These are phyloP conservation scores for Athelia psychrophila DNA, from an alignment of 1,284 basidiomycete species.

Conservation along the genomic window DNA sequence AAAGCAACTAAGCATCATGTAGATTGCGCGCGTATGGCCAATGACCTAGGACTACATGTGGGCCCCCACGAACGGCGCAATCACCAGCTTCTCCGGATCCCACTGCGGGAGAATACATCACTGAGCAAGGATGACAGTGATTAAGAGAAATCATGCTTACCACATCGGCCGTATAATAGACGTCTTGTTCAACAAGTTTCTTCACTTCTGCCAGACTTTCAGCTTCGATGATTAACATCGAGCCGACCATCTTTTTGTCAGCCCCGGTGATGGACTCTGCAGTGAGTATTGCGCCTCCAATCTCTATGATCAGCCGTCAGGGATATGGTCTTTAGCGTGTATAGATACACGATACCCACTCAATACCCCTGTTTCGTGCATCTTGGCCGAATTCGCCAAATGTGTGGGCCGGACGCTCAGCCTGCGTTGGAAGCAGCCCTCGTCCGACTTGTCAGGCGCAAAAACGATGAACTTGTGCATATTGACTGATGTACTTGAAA, in stretches of 20 bases:
- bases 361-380: conserved; percentile 39
- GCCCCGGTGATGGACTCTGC: conserved; percentile 34
- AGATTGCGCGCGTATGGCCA: background rate
- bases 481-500: background rate
- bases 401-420: conserved; percentile 45
- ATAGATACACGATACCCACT: conserved; percentile 30
- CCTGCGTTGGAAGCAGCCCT: conserved; percentile 44
- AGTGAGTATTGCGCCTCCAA: conserved; percentile 45
- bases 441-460: conserved; percentile 50
- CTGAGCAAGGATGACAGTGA: conserved; percentile 2
- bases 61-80: conserved; percentile 40
- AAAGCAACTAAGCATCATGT: background rate
- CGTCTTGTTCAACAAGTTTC: conserved; percentile 45
- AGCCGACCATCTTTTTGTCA: conserved; percentile 47
- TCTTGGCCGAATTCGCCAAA: conserved; percentile 36
- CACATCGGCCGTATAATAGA: conserved; percentile 54
- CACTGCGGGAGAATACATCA: conserved; percentile 23
- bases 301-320: conserved; percentile 26
- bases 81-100: conserved; percentile 37
- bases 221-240: conserved; percentile 46
- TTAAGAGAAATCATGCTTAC: conserved; percentile 32
- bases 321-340: too few relatives aligned
- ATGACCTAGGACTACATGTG: background rate
- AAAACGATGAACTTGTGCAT: conserved; percentile 46
- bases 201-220: conserved; percentile 45